These are phyloP conservation scores for Prunus mume DNA, from an alignment of 306 rosid species.

Conservation along the genomic window DNA sequence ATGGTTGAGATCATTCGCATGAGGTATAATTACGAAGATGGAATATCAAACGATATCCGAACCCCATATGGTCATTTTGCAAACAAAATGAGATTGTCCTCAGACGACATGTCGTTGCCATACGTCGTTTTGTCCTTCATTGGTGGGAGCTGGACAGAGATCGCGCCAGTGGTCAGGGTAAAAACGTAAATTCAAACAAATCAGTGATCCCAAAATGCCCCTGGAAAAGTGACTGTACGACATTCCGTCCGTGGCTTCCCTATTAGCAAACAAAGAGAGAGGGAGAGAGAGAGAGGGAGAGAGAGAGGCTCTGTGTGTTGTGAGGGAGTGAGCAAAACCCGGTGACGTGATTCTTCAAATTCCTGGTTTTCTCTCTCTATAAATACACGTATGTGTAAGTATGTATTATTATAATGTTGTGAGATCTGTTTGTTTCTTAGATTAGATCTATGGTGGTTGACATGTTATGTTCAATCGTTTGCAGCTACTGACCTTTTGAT, in stretches of 20 bases:
- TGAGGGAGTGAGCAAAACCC: slow-evolving; percentile 12
- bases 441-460: slow-evolving; percentile 5
- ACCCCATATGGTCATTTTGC: no score
- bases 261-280: background rate
- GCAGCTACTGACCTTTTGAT: background rate
- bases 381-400: background rate
- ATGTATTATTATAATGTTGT: background rate
- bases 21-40: no score
- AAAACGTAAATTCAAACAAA: no score
- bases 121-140: no score
- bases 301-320: slow-evolving; percentile 3
- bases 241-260: background rate
- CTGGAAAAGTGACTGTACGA: background rate
- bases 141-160: no score
- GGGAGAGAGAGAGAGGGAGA: background rate
- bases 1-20: background rate
- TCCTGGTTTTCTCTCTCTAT: slow-evolving; percentile 36
- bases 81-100: no score
- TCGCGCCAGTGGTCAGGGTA: no score
- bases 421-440: background rate
- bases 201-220: slow-evolving; percentile 12
- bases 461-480: background rate
- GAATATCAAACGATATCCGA: no score
- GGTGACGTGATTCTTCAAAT: slow-evolving; percentile 42
- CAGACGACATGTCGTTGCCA: no score